Evolutionary conservation across 805 yeast species (phyloP), one percentile per base, ranked within the genome.

Genomic region (Schwanniomyces occidentalis): DNA sequence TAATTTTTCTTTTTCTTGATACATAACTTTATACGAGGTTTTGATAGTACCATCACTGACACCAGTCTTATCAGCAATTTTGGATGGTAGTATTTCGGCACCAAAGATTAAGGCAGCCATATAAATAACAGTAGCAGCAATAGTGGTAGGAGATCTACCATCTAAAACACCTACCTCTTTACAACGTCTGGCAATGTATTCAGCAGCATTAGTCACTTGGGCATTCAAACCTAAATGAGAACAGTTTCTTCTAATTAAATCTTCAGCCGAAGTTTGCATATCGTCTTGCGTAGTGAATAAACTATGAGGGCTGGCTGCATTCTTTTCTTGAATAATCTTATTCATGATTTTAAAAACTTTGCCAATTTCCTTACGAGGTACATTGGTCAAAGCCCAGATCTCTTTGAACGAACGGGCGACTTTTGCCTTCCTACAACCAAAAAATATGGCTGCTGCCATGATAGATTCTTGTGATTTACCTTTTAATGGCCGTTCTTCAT

Each of bases 21-120:
- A 82, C 61, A 93, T 68, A 27, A 82, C 81, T 58, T 85, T 85
- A 57, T 88, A 93, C 27, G 93, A 82, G 2, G 96, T 86, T 60
- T 93, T 88, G 50, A 93, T 90, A 1, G 99, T 93, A 47, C 98
- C 97, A 56, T 93, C 99, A 51, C 95, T 85, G 13, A 93, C 98
- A 48, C 96, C 98, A 12, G 96, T 78, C 49, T 85, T 85, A 48
- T 88, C 96, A 8, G 95, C 86, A 37, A 93, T 91, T 52, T 79
- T 84, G 2, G 83, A 65, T 0, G 96, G 90, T 3, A 85, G 70
- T 23, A 87, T 69, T 33, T 80, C 84, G 22, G 82, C 81, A 28
- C 85, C 85, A 57, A 90, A 90, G n/a, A 93, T 65, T n/a, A 86
- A 68, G 4, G 91, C 85, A 5, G 96, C 86, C 85, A 93, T 82